Evolutionary conservation across 1,284 basidiomycete species (phyloP).

Genomic region (Papiliotrema laurentii): DNA sequence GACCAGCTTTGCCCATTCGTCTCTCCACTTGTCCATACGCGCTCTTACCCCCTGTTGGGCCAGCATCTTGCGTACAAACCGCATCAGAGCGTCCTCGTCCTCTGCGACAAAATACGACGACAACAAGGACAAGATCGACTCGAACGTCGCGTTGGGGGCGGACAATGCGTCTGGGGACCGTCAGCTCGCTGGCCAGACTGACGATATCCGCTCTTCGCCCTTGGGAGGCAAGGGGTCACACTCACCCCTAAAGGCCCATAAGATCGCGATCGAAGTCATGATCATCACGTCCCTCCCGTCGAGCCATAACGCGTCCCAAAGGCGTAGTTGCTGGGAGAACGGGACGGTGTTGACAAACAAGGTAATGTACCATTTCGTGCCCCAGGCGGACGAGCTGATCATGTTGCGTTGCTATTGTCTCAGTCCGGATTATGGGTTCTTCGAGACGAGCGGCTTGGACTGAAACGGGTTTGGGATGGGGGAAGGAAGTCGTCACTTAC

Average conservation of each 20-base stretch:
- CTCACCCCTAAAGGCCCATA: conserved; percentile 82
- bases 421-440: neutral
- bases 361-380: conserved; percentile 99
- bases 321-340: conserved; percentile 85
- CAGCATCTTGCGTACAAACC: conserved; percentile 73
- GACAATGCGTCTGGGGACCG: conserved; percentile 18
- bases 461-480: too few relatives aligned
- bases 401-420: conserved; percentile 62
- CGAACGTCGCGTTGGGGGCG: conserved; percentile 65
- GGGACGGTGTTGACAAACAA: conserved; percentile 93
- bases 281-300: conserved; percentile 88
- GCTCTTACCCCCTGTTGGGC: conserved; percentile 63
- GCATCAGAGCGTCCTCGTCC: conserved; percentile 71
- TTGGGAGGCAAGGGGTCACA: too few relatives aligned
- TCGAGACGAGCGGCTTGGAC: too few relatives aligned
- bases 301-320: conserved; percentile 91
- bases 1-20: conserved; percentile 35
- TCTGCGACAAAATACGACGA: conserved; percentile 89
- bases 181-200: too few relatives aligned
- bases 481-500: conserved; percentile 42
- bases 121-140: conserved; percentile 78
- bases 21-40: conserved; percentile 56
- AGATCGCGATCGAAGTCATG: conserved; percentile 74
- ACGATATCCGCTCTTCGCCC: neutral
- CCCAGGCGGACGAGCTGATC: conserved; percentile 90